These are phyloP conservation scores for Trypanosoma boissoni DNA, from an alignment of 208 protist genomes.

Conservation along the genomic window DNA sequence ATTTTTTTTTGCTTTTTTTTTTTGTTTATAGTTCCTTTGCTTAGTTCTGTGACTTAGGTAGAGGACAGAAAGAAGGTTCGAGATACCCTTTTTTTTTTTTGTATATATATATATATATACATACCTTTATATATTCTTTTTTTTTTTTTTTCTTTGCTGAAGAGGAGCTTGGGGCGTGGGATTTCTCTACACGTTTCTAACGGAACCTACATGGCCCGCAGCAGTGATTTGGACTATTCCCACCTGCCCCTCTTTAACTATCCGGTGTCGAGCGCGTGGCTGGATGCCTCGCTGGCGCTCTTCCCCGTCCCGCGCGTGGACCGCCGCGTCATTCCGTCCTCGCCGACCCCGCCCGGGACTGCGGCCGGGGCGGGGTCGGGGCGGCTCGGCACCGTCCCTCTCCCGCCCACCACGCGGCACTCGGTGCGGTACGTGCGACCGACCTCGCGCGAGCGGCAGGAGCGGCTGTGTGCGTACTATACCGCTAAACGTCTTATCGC, in stretches of 20 bases:
- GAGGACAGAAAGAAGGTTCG: too few relatives aligned
- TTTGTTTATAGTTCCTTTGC: slow-evolving; percentile 12
- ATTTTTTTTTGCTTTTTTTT: slow-evolving; percentile 13
- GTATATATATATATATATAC: slow-evolving; percentile 14
- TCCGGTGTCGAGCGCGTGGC: too few relatives aligned
- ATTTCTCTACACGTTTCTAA: too few relatives aligned
- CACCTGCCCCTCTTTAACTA: too few relatives aligned
- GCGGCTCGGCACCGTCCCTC: neutral
- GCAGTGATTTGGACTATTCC: too few relatives aligned
- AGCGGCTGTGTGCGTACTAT: slow-evolving; percentile 24
- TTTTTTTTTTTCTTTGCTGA: slow-evolving; percentile 9
- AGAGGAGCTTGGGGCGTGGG: too few relatives aligned
- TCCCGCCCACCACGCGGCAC: neutral
- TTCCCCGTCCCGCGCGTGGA: too few relatives aligned
- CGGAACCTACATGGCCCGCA: too few relatives aligned
- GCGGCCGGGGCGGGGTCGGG: neutral
- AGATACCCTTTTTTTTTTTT: slow-evolving; percentile 20
- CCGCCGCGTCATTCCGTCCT: too few relatives aligned
- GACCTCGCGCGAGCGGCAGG: slow-evolving; percentile 9
- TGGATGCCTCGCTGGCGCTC: too few relatives aligned
- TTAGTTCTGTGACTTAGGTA: slow-evolving; percentile 3
- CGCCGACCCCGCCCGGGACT: too few relatives aligned
- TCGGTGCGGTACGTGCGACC: slow-evolving; percentile 16
- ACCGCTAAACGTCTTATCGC: slow-evolving; percentile 9
- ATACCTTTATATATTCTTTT: neutral